A percentile compares a stretch with the other conserved stretches of the same genome.
Evolutionary conservation across 139 green algal species (phyloP).

Genomic region (Chlorella vulgaris): DNA sequence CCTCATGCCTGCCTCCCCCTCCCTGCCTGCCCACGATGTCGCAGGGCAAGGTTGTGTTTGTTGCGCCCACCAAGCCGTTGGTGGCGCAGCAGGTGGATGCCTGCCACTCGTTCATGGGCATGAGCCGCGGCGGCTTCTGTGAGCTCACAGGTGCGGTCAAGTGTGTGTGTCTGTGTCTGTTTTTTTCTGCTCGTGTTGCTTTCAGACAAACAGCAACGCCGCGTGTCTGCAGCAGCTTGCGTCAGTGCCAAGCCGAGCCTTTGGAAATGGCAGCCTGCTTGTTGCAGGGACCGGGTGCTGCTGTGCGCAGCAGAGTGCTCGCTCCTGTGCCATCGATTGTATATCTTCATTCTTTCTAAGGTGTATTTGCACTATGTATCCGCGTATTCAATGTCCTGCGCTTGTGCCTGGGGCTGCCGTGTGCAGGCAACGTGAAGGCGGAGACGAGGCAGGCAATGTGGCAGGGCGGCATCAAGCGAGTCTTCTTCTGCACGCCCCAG

Average conservation of each 20-base stretch:
- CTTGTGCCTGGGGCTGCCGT: background rate
- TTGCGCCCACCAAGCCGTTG: constrained; percentile 91
- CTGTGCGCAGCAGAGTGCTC: too few relatives aligned
- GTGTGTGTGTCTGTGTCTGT: background rate
- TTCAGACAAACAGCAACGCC: too few relatives aligned
- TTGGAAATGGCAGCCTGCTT: too few relatives aligned
- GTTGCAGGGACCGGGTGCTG: too few relatives aligned
- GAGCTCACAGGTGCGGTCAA: constrained; percentile 44
- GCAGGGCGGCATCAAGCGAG: constrained; percentile 54
- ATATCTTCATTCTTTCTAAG: too few relatives aligned
- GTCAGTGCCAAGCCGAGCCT: too few relatives aligned
- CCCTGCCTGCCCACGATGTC: background rate
- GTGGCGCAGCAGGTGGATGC: constrained; percentile 92
- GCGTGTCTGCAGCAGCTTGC: too few relatives aligned
- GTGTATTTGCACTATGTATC: too few relatives aligned
- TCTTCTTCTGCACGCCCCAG: constrained; percentile 95
- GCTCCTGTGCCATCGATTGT: too few relatives aligned
- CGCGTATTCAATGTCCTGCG: background rate
- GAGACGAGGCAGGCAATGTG: constrained; percentile 62
- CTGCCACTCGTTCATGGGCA: constrained; percentile 76
- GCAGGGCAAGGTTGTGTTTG: constrained; percentile 92
- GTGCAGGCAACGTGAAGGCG: constrained; percentile 31
- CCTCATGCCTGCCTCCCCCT: background rate
- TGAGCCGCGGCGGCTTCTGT: constrained; percentile 40
- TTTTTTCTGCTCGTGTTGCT: background rate